These are phyloP conservation scores for Erucastrum elatum DNA, from an alignment of 345 rosid species.

Conservation along the genomic window DNA sequence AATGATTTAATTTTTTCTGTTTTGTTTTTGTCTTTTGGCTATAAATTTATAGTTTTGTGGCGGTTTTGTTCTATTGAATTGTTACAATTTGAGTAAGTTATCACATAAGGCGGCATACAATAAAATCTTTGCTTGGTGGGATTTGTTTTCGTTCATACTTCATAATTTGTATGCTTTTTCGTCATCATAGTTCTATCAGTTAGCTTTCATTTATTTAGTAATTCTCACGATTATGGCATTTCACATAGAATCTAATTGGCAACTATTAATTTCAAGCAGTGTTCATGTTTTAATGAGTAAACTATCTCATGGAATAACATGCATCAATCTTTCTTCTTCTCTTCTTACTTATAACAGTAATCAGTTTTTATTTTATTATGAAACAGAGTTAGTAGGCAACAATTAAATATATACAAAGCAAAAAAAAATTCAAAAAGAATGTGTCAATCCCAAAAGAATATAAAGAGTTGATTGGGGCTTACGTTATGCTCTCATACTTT, in stretches of 20 bases:
- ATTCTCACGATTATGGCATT: neutral
- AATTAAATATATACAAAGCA: neutral
- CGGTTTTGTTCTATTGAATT: conserved; percentile 22
- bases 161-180: neutral
- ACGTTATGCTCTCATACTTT: neutral
- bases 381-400: neutral
- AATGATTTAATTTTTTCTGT: conserved; percentile 24
- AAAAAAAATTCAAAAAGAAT: neutral
- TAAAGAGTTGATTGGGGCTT: neutral
- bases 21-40: conserved; percentile 1
- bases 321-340: too few relatives aligned
- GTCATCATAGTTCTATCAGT: neutral
- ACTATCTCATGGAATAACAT: too few relatives aligned
- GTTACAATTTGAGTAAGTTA: conserved; percentile 34
- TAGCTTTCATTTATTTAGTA: neutral
- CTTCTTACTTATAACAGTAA: too few relatives aligned
- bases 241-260: neutral
- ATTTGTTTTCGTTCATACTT: neutral
- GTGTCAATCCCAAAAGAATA: neutral
- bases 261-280: too few relatives aligned
- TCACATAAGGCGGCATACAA: conserved; percentile 35
- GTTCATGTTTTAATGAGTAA: too few relatives aligned
- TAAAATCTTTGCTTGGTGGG: conserved; percentile 8
- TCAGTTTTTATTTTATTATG: neutral
- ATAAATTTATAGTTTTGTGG: conserved; percentile 28